Evolutionary conservation across 78 protist species (phyloP).

Genomic region (Dictyostelium purpureum): DNA sequence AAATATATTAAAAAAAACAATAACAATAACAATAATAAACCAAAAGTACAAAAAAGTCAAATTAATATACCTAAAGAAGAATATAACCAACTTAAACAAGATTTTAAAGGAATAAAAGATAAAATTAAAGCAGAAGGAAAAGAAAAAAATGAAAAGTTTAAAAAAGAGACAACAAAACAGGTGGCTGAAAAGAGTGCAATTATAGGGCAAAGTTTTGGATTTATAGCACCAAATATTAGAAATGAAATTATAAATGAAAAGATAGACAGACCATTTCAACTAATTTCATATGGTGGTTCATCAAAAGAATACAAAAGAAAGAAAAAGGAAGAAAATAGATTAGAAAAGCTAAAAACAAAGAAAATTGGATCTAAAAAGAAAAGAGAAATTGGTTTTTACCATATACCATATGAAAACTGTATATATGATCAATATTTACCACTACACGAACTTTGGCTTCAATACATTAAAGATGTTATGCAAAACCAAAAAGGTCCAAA

Average conservation of each 20-base stretch:
- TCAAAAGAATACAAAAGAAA: neutral
- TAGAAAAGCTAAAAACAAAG: neutral
- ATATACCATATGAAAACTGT: slow-evolving; percentile 28
- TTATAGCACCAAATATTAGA: neutral
- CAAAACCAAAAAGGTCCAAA: neutral
- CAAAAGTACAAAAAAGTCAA: neutral
- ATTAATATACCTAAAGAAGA: no score
- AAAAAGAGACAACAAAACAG: neutral
- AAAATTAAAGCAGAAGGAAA: neutral
- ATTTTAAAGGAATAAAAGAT: neutral
- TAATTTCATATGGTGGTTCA: neutral
- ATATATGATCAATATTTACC: slow-evolving; percentile 75
- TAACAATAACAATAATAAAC: neutral
- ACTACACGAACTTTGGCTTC: slow-evolving; percentile 51
- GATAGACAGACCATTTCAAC: slow-evolving; percentile 10
- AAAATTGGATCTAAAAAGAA: slow-evolving; percentile 8
- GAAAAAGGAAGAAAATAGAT: neutral
- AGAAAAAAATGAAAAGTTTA: neutral
- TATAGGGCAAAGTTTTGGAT: neutral
- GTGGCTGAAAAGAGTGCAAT: neutral
- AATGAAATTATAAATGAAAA: neutral
- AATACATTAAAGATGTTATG: slow-evolving; percentile 54
- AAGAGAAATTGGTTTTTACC: slow-evolving; percentile 16
- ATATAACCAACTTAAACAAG: neutral
- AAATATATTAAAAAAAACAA: neutral